These are phyloP conservation scores for Mallotus japonicus DNA, from an alignment of 441 rosid species.

Conservation along the genomic window DNA sequence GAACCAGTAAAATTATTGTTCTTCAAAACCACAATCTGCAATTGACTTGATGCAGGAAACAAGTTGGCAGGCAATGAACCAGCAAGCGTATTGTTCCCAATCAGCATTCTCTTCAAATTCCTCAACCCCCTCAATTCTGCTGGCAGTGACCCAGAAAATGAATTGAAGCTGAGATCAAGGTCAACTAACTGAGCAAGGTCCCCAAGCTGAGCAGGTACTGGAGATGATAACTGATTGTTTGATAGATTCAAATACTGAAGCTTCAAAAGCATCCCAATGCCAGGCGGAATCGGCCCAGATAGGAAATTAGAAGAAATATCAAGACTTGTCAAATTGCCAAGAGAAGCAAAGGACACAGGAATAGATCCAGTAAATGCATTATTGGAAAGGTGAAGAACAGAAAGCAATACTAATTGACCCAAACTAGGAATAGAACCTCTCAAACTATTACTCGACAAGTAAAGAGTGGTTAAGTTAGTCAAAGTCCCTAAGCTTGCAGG, in stretches of 20 bases:
- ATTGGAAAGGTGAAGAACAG: slow-evolving; percentile 59
- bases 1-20: slow-evolving; percentile 56
- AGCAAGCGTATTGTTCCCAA: slow-evolving; percentile 52
- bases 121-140: slow-evolving; percentile 52
- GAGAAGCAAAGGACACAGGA: slow-evolving; percentile 52
- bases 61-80: slow-evolving; percentile 55
- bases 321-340: slow-evolving; percentile 52
- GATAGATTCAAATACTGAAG: slow-evolving; percentile 71
- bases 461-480: slow-evolving; percentile 51
- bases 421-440: slow-evolving; percentile 62
- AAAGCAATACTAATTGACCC: slow-evolving; percentile 54
- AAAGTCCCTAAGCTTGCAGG: slow-evolving; percentile 70
- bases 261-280: slow-evolving; percentile 46
- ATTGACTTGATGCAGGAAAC: slow-evolving; percentile 44
- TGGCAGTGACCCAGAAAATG: slow-evolving; percentile 70
- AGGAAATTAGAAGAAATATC: slow-evolving; percentile 74
- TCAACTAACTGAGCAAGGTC: slow-evolving; percentile 54
- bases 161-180: slow-evolving; percentile 86
- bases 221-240: slow-evolving; percentile 57
- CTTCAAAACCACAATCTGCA: slow-evolving; percentile 51
- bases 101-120: slow-evolving; percentile 52
- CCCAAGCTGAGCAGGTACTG: slow-evolving; percentile 67
- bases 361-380: slow-evolving; percentile 68
- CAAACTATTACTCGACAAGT: slow-evolving; percentile 59
- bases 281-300: slow-evolving; percentile 54